phyloP scores from a whole-genome alignment of 2,329 filamentous ascomycete species.

The Aspergillus quadricinctus region DNA sequence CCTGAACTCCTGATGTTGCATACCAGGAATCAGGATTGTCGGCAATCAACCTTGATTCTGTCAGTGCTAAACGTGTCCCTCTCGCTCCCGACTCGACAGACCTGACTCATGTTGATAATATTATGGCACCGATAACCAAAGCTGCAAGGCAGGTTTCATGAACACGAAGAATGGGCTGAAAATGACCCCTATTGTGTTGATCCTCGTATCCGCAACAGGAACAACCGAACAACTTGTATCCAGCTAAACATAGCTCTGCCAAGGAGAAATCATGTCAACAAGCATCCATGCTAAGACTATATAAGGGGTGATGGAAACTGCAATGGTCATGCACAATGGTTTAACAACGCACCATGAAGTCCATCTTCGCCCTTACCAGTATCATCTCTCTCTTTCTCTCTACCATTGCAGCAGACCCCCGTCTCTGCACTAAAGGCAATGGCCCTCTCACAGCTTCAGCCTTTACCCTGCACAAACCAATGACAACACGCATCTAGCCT shows the following conservation, averaged over 20 bases:
- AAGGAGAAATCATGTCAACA: background rate
- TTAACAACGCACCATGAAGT: background rate
- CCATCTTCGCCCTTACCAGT: background rate
- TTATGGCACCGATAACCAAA: too few relatives aligned
- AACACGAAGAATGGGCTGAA: background rate
- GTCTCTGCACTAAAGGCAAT: background rate
- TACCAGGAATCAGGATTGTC: too few relatives aligned
- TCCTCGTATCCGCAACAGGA: background rate
- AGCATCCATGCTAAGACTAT: background rate
- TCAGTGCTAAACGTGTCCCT: too few relatives aligned
- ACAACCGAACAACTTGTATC: background rate
- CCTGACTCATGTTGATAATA: too few relatives aligned
- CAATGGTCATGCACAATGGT: background rate
- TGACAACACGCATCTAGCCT: slow-evolving; percentile 8
- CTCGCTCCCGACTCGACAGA: too few relatives aligned
- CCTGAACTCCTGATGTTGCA: too few relatives aligned
- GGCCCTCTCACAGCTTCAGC: background rate
- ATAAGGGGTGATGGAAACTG: background rate
- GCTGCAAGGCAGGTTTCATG: background rate
- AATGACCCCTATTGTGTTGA: background rate
- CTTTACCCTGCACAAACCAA: slow-evolving; percentile 10
- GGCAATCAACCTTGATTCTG: too few relatives aligned
- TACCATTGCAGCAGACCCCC: background rate
- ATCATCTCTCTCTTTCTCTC: background rate
- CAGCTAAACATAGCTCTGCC: background rate